Base-by-base conservation (phyloP, 2,329 filamentous ascomycete species). In the Diaporthe velutina region DNA sequence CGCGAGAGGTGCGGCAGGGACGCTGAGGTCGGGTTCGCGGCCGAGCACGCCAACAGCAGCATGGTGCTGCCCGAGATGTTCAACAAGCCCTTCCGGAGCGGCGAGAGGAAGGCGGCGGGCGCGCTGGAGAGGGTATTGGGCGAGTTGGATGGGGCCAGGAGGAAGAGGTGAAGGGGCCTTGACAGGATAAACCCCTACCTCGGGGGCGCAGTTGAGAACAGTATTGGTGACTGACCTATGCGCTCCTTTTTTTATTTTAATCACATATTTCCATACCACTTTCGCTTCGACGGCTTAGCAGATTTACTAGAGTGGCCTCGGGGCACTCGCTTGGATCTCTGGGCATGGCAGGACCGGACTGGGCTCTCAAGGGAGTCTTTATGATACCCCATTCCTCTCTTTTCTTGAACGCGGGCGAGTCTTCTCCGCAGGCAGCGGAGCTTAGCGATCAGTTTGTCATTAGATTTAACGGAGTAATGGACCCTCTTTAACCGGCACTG, bases 31-130 rank as follows among this genome's bases (percentile, higher is more conserved):
- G 90, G 92, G 3, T 97, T 98, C 82, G 94, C 93, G 9, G 85
- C 88, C 70, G 91, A 94, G 77, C 95, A 98, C 86, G 95, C 94
- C 58, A 95, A 96, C 88, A 91, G 92, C 77, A 84, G 84, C 75
- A 88, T 90, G 81, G 81, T 95, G 4, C 82, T 95, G 70, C 91
- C 92, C 19, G 84, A 85, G 74, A 82, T 91, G 38, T 94, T 94
- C 80, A 93, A 93, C 80, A 84, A 85, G 2, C 83, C 83, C 0
- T 92, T 95, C 80, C 86, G 90, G 74, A 87, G 85, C 81, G 84
- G 87, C 67, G 93, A 95, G 83, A 83, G 85, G 70, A 86, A 85
- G 79, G 92, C 92, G 0, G 86, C 88, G 17, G 86, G 83, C 81
- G 84, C 87, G 7, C 81, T 92, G 76, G 85, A 90, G 66, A 83